phyloP scores from a whole-genome alignment of 1,284 basidiomycete species.

The Rhodotorula sp. region DNA sequence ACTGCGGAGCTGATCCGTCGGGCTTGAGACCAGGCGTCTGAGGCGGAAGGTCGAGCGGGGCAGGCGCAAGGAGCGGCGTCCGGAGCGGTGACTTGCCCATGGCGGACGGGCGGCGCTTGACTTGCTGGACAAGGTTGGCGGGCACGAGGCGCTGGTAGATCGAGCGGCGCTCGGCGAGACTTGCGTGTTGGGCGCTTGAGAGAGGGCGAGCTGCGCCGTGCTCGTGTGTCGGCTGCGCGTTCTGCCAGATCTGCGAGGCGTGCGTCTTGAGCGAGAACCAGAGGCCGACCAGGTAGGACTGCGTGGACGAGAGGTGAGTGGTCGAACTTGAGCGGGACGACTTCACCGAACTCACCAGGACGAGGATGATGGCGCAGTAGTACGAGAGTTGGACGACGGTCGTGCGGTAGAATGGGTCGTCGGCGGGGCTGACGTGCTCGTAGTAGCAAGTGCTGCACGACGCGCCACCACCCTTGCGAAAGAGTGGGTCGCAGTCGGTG shows the following conservation, averaged over 20 bases:
- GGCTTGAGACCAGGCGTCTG: not conserved
- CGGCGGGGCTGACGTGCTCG: slow-evolving; percentile 85
- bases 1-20: too few relatives aligned
- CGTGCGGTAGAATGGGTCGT: slow-evolving; percentile 94
- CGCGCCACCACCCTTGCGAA: slow-evolving; percentile 47
- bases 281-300: slow-evolving; percentile 95
- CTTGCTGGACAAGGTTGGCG: slow-evolving; percentile 47
- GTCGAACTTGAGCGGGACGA: not conserved
- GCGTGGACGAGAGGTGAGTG: slow-evolving; percentile 8
- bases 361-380: slow-evolving; percentile 81
- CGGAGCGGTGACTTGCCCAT: slow-evolving; percentile 52
- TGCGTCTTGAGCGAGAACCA: slow-evolving; percentile 99
- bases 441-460: slow-evolving; percentile 88
- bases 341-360: slow-evolving; percentile 66
- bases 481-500: slow-evolving; percentile 70
- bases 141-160: slow-evolving; percentile 58
- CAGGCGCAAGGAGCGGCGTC: slow-evolving; percentile 34
- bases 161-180: slow-evolving; percentile 61
- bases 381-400: slow-evolving; percentile 93
- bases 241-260: slow-evolving; percentile 99
- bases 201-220: slow-evolving; percentile 21
- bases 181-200: slow-evolving; percentile 23
- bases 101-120: slow-evolving; percentile 44
- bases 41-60: slow-evolving; percentile 56
- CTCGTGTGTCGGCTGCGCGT: slow-evolving; percentile 54